Conservation (phyloP, 225 moss, liverwort and hornwort species). For the Marchantia polymorpha region DNA sequence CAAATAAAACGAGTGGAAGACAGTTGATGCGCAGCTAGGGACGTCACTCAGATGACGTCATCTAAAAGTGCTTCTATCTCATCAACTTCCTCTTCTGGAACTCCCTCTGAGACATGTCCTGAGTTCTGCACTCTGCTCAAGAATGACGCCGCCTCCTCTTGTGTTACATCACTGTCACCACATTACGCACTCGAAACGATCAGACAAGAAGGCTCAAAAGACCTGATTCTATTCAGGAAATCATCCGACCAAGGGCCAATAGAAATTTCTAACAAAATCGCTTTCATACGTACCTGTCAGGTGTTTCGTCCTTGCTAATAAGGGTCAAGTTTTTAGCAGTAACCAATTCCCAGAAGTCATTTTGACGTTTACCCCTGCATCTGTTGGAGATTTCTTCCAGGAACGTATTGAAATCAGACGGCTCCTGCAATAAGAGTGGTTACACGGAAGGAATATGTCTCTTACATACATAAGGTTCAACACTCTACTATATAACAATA, state of each 20-base stretch:
- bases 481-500: neutral
- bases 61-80: slow-evolving; percentile 93
- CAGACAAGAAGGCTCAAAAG: neutral
- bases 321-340: slow-evolving; percentile 51
- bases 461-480: neutral
- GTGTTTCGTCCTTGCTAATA: slow-evolving; percentile 74
- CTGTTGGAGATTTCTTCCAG: slow-evolving; percentile 59
- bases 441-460: neutral
- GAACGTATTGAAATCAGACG: slow-evolving; percentile 70
- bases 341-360: slow-evolving; percentile 75
- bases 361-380: slow-evolving; percentile 61
- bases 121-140: slow-evolving; percentile 37
- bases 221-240: neutral
- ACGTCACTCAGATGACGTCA: slow-evolving; percentile 52
- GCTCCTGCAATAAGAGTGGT: slow-evolving; percentile 54
- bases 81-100: slow-evolving; percentile 69
- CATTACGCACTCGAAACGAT: neutral
- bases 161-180: slow-evolving; percentile 55
- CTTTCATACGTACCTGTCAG: slow-evolving; percentile 58
- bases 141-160: slow-evolving; percentile 69
- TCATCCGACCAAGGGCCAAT: neutral
- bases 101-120: slow-evolving; percentile 41
- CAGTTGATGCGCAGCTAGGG: neutral
- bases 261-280: neutral
- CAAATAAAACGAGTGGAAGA: neutral